Conservation (phyloP, 768 basidiomycete genomes). For the Trametes cubensis region DNA sequence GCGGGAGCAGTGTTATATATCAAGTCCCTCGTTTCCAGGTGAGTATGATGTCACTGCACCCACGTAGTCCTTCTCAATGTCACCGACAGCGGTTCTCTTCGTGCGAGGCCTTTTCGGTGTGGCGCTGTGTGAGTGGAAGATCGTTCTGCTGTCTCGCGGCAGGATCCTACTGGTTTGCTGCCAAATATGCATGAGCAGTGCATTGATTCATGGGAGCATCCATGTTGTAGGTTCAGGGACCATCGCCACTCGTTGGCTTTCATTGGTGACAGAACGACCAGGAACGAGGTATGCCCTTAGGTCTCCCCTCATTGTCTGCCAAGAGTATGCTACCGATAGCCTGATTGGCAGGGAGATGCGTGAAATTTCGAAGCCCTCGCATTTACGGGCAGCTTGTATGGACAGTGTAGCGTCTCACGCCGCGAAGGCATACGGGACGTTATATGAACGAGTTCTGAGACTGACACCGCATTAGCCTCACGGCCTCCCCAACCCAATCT, state of each 20-base stretch:
- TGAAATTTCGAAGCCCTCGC: no score
- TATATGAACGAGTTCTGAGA: slow-evolving; percentile 8
- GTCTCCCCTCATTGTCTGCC: neutral
- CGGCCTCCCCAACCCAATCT: slow-evolving; percentile 6
- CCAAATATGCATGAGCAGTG: neutral
- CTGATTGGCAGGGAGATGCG: neutral
- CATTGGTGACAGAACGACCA: neutral
- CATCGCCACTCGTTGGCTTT: neutral
- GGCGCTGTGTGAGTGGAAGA: neutral
- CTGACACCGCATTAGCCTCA: slow-evolving; percentile 10
- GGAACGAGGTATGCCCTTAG: neutral
- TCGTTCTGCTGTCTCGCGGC: neutral
- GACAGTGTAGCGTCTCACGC: neutral
- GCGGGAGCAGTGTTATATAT: no score
- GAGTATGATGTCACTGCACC: slow-evolving; percentile 7
- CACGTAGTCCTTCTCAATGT: neutral
- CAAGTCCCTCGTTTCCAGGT: neutral
- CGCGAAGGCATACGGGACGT: slow-evolving; percentile 1
- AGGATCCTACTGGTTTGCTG: neutral
- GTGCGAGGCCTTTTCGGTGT: neutral
- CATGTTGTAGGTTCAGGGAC: slow-evolving; percentile 1
- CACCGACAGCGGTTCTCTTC: neutral
- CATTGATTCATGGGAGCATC: neutral
- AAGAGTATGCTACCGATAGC: slow-evolving; percentile 3
- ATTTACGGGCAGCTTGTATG: no score